Conservation (phyloP, 306 rosid genomes). For the Potentilla sterilis region DNA sequence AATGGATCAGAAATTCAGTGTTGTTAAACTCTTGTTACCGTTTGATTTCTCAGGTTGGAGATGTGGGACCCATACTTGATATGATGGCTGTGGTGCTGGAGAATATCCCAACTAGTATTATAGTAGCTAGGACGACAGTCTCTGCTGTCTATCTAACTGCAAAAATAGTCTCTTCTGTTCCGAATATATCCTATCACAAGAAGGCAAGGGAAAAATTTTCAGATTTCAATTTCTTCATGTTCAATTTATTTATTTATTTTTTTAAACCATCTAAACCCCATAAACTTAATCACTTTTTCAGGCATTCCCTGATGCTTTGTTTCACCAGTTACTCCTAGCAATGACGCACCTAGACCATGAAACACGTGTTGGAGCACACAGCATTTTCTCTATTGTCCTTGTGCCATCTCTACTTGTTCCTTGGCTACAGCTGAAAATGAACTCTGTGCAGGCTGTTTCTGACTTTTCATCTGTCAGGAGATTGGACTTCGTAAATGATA, state of each 20-base stretch:
- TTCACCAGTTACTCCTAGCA: constrained; percentile 83
- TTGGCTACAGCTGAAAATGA: constrained; percentile 40
- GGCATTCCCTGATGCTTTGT: constrained; percentile 93
- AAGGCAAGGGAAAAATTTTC: constrained; percentile 49
- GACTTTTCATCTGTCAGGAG: constrained; percentile 29
- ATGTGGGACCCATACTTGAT: constrained; percentile 89
- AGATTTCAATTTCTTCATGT: constrained; percentile 18
- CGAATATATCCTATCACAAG: constrained; percentile 74
- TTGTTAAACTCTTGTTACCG: constrained; percentile 25
- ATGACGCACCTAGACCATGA: constrained; percentile 90
- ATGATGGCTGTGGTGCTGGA: constrained; percentile 83
- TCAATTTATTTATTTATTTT: constrained; percentile 3
- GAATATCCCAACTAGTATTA: constrained; percentile 48
- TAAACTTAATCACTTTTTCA: constrained; percentile 32
- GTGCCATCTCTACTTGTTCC: constrained; percentile 61
- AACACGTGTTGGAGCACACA: constrained; percentile 81
- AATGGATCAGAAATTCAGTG: constrained; percentile 14
- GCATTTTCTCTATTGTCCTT: constrained; percentile 70
- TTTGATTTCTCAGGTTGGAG: constrained; percentile 68
- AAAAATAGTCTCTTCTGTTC: constrained; percentile 64
- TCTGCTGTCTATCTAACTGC: constrained; percentile 79
- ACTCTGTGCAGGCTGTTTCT: constrained; percentile 30
- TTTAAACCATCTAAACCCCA: constrained; percentile 25
- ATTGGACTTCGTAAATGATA: constrained; percentile 32
- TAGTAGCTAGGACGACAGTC: constrained; percentile 69